Evolutionary conservation across 495 filamentous ascomycete species (phyloP).

Genomic region (Chaetomidium leptoderma): DNA sequence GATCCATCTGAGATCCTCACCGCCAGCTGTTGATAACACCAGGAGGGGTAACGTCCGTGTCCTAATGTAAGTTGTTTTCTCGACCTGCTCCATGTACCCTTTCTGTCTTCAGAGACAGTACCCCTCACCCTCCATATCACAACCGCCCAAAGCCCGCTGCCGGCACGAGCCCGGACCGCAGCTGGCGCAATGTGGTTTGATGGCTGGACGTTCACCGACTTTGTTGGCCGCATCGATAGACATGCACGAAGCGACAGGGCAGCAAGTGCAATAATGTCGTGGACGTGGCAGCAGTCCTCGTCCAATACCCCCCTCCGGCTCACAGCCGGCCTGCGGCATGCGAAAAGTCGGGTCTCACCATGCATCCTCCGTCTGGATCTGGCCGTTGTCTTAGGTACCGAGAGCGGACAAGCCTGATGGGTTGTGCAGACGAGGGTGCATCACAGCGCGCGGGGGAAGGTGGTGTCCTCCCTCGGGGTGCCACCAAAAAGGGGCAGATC

Average conservation of each 20-base stretch:
- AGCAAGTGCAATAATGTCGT: not conserved
- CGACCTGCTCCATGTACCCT: not conserved
- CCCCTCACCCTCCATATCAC: not conserved
- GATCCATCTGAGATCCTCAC: not conserved
- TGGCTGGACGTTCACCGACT: slow-evolving; percentile 19
- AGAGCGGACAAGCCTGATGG: not conserved
- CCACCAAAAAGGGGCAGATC: not conserved
- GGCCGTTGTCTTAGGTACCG: not conserved
- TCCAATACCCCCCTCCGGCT: slow-evolving; percentile 10
- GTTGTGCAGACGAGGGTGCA: not conserved
- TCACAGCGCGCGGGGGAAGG: not conserved
- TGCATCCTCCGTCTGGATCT: not conserved
- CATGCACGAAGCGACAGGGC: slow-evolving; percentile 4
- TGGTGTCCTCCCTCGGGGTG: not conserved
- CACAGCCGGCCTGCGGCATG: slow-evolving; percentile 3
- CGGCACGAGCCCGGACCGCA: not conserved
- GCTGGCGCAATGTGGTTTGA: slow-evolving; percentile 14
- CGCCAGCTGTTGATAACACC: not conserved
- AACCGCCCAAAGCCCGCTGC: not conserved
- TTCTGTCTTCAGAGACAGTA: not conserved
- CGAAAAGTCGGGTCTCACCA: not conserved
- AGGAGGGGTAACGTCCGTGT: not conserved
- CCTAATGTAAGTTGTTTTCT: slow-evolving; percentile 2
- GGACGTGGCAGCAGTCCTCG: slow-evolving; percentile 3
- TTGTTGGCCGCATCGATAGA: slow-evolving; percentile 14